Evolutionary conservation across 2,329 filamentous ascomycete species (phyloP), one percentile per base, ranked within the genome.

Genomic region (Stagonosporopsis chrysanthemi): DNA sequence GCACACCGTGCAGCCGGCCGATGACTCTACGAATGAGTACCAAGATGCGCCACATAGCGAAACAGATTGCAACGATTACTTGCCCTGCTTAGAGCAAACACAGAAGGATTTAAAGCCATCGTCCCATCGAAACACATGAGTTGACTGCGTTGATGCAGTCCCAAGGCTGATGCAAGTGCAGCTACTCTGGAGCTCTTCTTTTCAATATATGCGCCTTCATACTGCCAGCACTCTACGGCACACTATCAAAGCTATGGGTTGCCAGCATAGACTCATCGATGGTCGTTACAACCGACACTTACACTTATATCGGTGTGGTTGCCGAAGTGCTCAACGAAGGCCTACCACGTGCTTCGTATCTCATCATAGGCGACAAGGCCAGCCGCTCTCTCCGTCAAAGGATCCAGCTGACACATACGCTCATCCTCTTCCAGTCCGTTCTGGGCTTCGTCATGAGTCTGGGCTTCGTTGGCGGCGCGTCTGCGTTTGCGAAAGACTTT

Each of bases 281-380:
- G 60, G 85, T 90, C 1, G 86, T 83, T 17, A 88, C 85, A 0
- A 89, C 86, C 0, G 86, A 90, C 56, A 78, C 82, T 0, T 90
- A 89, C 72, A 90, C 87, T 0, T 91, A 91, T 71, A 89, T 91
- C 57, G 81, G 83, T 19, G 82, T 86, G 0, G 80, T 90, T 0
- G 84, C 83, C 1, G 86, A 91, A 68, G 87, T 90, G 0, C 73
- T 92, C 15, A 91, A 91, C 62, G 89, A 92, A 70, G 88, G 89
- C 0, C 83, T 92, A 0, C 88, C 88, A 0, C 81, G 88, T 22
- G 86, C 88, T 0, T 82, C 87, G 0, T 92, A 86, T 84, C 79
- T 87, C 6, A 82, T 90, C 54, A 90, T 91, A 54, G 88, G 87
- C 7, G 87, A 91, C 72, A 82, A 81, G 26, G 75, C 83, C 0